Conservation (phyloP, 1,284 basidiomycete genomes). For the Ustilago curta region DNA sequence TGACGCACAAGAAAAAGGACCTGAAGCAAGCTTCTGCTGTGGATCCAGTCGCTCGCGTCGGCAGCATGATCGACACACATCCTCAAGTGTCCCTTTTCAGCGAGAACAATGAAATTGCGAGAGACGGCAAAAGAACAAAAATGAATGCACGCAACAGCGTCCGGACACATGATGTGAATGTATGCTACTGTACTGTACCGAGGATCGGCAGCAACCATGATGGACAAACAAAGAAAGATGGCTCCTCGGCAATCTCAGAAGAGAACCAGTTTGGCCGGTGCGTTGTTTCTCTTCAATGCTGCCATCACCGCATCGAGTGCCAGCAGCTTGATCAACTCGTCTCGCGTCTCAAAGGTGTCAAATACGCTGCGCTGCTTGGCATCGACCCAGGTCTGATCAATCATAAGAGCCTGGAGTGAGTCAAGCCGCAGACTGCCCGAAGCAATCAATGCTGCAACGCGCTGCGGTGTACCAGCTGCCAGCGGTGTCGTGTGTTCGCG, state of each 20-base stretch:
- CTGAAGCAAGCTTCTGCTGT: background rate
- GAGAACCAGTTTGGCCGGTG: slow-evolving; percentile 38
- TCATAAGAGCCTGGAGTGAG: slow-evolving; percentile 46
- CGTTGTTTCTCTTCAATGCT: slow-evolving; percentile 24
- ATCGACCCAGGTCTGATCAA: slow-evolving; percentile 64
- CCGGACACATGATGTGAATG: background rate
- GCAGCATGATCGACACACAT: too few species aligned
- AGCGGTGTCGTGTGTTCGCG: slow-evolving; percentile 51
- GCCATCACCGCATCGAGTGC: slow-evolving; percentile 29
- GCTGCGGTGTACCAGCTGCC: slow-evolving; percentile 63
- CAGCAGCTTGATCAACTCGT: slow-evolving; percentile 57
- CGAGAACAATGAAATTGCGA: too few species aligned
- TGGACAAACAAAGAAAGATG: background rate
- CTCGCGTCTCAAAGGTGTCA: slow-evolving; percentile 62
- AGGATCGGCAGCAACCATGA: background rate
- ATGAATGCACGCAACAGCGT: too few species aligned
- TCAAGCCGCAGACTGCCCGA: slow-evolving; percentile 50
- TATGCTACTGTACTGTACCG: slow-evolving; percentile 1
- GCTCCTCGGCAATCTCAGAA: slow-evolving; percentile 21
- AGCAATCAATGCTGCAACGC: slow-evolving; percentile 52
- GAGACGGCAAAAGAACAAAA: too few species aligned
- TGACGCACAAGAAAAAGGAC: background rate
- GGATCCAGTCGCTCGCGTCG: too few species aligned
- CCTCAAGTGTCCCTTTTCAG: background rate
- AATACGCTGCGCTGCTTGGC: slow-evolving; percentile 60